Evolutionary conservation across 2,329 filamentous ascomycete genomes (phyloP).

Genomic region (Colletotrichum australisinense): DNA sequence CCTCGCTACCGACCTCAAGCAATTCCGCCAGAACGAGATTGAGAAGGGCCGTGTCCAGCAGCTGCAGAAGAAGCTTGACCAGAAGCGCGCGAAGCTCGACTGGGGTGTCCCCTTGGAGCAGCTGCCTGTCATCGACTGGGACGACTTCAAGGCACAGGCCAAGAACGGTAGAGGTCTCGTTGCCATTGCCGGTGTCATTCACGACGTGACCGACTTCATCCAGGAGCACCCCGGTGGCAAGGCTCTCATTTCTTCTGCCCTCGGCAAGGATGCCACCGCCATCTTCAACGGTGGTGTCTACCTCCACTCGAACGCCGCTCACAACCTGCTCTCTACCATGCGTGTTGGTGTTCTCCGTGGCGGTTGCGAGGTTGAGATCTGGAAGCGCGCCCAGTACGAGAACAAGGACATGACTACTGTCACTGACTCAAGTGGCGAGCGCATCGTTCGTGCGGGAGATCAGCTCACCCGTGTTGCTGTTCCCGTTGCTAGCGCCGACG

Average conservation of each 20-base stretch:
- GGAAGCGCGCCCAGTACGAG: slow-evolving; percentile 87
- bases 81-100: slow-evolving; percentile 84
- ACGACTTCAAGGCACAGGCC: slow-evolving; percentile 82
- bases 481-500: slow-evolving; percentile 85
- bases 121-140: slow-evolving; percentile 87
- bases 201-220: slow-evolving; percentile 87
- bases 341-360: slow-evolving; percentile 87
- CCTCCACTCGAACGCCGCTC: slow-evolving; percentile 88
- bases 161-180: slow-evolving; percentile 83
- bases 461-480: slow-evolving; percentile 87
- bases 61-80: slow-evolving; percentile 91
- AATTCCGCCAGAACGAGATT: slow-evolving; percentile 92
- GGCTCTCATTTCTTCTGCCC: slow-evolving; percentile 83
- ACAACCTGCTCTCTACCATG: slow-evolving; percentile 91
- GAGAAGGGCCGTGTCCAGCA: slow-evolving; percentile 92
- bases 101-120: slow-evolving; percentile 89
- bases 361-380: slow-evolving; percentile 91
- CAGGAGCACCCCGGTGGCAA: slow-evolving; percentile 92
- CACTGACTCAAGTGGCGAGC: slow-evolving; percentile 83
- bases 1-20: slow-evolving; percentile 87
- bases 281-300: slow-evolving; percentile 95
- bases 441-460: slow-evolving; percentile 85
- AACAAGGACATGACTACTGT: slow-evolving; percentile 85
- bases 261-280: slow-evolving; percentile 89
- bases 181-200: slow-evolving; percentile 85